Evolutionary conservation across 2,329 filamentous ascomycete species (phyloP).

Genomic region (Fusarium mangiferae): DNA sequence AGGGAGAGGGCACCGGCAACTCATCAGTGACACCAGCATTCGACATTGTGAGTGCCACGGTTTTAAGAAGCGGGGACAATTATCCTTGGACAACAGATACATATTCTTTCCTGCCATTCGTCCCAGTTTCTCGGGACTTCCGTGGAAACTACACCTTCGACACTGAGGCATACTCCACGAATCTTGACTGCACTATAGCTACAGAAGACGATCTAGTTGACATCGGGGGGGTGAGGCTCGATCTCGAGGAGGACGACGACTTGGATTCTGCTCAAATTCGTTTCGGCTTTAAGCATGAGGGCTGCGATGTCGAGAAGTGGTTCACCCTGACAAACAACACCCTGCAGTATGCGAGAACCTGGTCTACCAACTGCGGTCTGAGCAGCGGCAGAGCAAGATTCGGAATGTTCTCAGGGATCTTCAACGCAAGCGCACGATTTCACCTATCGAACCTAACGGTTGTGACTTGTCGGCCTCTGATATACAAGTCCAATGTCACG

Average conservation of each 20-base stretch:
- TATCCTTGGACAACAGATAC: neutral
- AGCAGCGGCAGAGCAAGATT: neutral
- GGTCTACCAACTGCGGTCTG: neutral
- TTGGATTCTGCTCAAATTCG: neutral
- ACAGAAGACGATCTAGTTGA: neutral
- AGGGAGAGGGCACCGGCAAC: neutral
- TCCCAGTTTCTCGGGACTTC: rapidly evolving
- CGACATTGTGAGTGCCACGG: neutral
- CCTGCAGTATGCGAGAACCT: neutral
- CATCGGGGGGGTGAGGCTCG: neutral
- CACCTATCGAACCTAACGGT: neutral
- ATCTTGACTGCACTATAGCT: neutral
- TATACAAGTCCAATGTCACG: neutral
- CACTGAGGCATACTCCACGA: neutral
- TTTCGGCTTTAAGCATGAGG: neutral
- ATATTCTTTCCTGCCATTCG: neutral
- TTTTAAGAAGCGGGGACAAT: neutral
- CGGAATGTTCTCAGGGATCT: neutral
- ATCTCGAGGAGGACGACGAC: neutral
- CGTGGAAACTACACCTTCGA: neutral
- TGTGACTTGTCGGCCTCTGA: neutral
- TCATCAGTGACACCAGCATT: neutral
- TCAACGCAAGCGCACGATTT: neutral
- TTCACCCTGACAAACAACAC: neutral
- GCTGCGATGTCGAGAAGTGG: neutral